Evolutionary conservation across 75 land plant genomes (phyloP).

Genomic region (Larix kaempferi): DNA sequence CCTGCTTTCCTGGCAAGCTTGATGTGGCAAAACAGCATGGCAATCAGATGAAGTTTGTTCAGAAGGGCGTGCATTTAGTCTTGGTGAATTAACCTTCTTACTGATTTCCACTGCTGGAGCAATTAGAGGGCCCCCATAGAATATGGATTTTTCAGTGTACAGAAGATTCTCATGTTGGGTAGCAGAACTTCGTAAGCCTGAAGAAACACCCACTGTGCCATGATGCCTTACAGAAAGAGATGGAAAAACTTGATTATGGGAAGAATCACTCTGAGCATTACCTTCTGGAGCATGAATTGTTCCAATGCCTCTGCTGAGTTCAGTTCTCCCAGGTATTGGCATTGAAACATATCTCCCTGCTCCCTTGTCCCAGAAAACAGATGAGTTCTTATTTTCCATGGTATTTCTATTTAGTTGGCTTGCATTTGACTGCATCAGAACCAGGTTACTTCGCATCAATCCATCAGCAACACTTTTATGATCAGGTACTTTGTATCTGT

Average conservation of each 20-base stretch:
- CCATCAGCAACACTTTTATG: conserved; percentile 45
- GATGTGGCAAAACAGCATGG: conserved; percentile 13
- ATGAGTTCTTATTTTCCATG: conserved; percentile 44
- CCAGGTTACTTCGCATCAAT: conserved; percentile 18
- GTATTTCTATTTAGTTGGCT: conserved; percentile 33
- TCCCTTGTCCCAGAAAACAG: conserved; percentile 73
- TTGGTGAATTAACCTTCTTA: conserved; percentile 15
- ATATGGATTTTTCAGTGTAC: conserved; percentile 70
- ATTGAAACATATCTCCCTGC: conserved; percentile 63
- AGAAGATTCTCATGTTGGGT: conserved; percentile 41
- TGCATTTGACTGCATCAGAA: conserved; percentile 20
- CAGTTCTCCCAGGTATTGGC: conserved; percentile 30
- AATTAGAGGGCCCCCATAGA: conserved; percentile 78
- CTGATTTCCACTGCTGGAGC: conserved; percentile 29
- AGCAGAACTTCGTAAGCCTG: conserved; percentile 9
- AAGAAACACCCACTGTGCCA: conserved; percentile 15
- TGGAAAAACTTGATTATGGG: conserved; percentile 1
- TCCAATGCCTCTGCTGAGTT: conserved; percentile 17
- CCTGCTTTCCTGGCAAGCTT: conserved; percentile 19
- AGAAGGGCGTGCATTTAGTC: background rate
- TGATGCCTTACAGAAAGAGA: conserved; percentile 18
- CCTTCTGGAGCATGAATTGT: conserved; percentile 19
- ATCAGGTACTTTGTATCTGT: conserved; percentile 23
- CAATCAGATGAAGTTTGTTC: conserved; percentile 5
- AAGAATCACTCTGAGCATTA: conserved; percentile 5